Conservation (phyloP, 345 rosid species). For the Noccaea bulbosa region DNA sequence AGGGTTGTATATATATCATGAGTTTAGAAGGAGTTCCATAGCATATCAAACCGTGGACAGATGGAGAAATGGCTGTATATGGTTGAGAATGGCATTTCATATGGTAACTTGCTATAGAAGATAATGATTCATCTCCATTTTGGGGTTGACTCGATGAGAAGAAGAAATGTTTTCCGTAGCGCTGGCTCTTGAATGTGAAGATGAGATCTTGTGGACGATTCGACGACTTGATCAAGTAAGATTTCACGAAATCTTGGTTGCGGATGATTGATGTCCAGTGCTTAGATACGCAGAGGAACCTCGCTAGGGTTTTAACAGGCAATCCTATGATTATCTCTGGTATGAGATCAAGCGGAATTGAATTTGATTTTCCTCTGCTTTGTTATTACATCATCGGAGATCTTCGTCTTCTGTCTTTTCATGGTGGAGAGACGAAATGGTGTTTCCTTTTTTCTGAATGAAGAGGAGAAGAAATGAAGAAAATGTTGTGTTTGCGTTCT, state of each 20-base stretch:
- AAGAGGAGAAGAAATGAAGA: background rate
- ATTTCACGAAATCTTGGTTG: conserved; percentile 18
- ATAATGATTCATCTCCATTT: background rate
- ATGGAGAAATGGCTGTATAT: conserved; percentile 7
- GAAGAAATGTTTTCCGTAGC: background rate
- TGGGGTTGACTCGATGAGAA: conserved; percentile 7
- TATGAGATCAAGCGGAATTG: conserved; percentile 20
- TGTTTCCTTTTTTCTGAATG: background rate
- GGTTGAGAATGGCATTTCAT: conserved; percentile 16
- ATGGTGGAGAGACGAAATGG: background rate
- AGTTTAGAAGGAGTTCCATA: conserved; percentile 18
- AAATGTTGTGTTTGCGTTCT: background rate
- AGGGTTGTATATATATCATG: conserved; percentile 24
- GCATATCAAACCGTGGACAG: conserved; percentile 31
- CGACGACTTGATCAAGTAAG: background rate
- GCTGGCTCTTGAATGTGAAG: conserved; percentile 17
- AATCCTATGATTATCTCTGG: background rate
- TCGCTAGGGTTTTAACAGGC: conserved; percentile 16
- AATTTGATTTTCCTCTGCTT: background rate
- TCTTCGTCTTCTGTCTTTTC: background rate
- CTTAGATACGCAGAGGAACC: conserved; percentile 17
- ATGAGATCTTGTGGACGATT: conserved; percentile 8
- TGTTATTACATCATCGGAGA: conserved; percentile 16
- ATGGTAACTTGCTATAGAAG: conserved; percentile 19
- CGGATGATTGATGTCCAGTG: background rate